Base-by-base conservation (phyloP, 1,284 basidiomycete species). In the Austroboletus niveus region DNA sequence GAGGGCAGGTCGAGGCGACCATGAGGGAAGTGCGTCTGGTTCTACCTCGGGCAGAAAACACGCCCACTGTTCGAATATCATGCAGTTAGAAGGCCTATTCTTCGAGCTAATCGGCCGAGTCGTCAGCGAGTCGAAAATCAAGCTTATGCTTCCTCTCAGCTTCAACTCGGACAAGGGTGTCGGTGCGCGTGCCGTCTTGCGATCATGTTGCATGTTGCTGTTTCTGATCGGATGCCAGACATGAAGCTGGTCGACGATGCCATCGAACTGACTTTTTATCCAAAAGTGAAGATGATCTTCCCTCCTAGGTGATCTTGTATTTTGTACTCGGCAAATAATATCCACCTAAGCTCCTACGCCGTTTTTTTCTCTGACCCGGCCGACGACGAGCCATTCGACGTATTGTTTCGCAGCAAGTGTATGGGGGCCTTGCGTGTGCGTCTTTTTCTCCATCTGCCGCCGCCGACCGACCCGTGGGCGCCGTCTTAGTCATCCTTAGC, bases 61-160 rank as follows among this genome's bases (percentile, higher is more conserved):
- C 24, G 30, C 51, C 53, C 30, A 54, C 10, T 35, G 34, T 35
- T 50, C 8, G 15, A 38, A 87, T 82, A 75, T 75, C 49, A 69
- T 75, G 40, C 67, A 74, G 38, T 69, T 85, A 43, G 68, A 69
- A 0, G 81, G 82, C 42, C 72, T 76, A 7, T 93, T 75, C 54
- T 74, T 90, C 42, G 92, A 95, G 69, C 72, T 94, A 48, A 79
- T 95, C 42, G 92, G 91, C 9, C 79, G 68, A 7, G 89, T 88
- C 8, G 54, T 75, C 31, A 78, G 84, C 51, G 74, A 80, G 34
- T 75, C 81, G 20, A 81, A 77, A 0, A 69, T 95, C 52, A 85
- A 82, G 60, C 80, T 85, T 64, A 63, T 85, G 59, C 77, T 75
- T 0, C 78, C 76, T 55, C 77, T 87, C 52, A 79, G 81, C 62